Evolutionary conservation across 23 red algal species (phyloP), one percentile per base, ranked within the genome.

Genomic region (Agarophyton chilense): DNA sequence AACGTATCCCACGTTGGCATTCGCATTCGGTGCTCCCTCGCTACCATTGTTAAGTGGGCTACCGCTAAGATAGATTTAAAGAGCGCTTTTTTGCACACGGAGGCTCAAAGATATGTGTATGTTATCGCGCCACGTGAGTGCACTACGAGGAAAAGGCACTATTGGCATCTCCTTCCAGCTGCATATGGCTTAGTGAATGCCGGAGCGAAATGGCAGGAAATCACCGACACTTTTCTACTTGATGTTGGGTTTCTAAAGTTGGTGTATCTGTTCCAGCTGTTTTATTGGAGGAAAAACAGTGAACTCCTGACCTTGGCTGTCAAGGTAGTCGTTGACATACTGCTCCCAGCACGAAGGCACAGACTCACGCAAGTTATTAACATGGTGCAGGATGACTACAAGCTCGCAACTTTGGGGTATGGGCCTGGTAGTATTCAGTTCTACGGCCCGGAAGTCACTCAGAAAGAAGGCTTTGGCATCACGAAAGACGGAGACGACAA

Each of bases 131-230:
- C 87, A 25, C 10, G 87, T 13, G 87, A 91, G 33, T 68, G 74
- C 29, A 14, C 24, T 14, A 53, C 34, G 0, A 46, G 52, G 0
- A 12, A 76, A 14, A 8, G 58, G 11, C 45, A 47, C 57, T 81
- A 72, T 1, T 91, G 74, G 87, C 42, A 81, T 16, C 43, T 81
- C 13, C 43, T 72, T 28, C 38, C 87, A 9, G 87, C 87, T 1
- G 73, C 87, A 39, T 91, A 91, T 81, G 87, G 87, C 4, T 24
- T 91, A 4, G 87, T 81, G 2, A 81, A 91, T 70, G 72, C 60
- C 2, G 45, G 57, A 45, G 87, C 87, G 5, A 80, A 91, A 49
- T 91, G 73, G 55, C 73, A 91, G 53, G 12, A 53, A 19, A 39
- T 58, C 13, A 72, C 19, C 44, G 87, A 80, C 36, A 24, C 17